Conservation (phyloP, 2,329 filamentous ascomycete species). For the Nakataea oryzae region DNA sequence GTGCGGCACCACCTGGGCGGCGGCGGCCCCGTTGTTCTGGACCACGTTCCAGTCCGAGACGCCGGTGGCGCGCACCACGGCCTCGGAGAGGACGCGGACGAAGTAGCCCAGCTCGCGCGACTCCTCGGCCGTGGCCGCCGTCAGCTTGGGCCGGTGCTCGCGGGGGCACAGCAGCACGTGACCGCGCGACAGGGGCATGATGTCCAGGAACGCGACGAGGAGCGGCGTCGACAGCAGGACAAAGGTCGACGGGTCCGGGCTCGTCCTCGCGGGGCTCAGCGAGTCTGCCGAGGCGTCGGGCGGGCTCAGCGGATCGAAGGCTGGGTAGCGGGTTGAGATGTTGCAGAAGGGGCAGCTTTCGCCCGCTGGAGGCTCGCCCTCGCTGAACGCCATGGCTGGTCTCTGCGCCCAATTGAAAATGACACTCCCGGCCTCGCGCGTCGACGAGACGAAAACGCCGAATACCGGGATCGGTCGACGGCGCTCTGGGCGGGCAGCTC, state of each 20-base stretch:
- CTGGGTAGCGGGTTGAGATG: conserved; percentile 39
- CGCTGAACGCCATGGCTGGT: background rate
- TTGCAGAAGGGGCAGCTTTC: conserved; percentile 49
- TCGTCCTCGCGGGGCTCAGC: conserved; percentile 21
- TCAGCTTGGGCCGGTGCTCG: conserved; percentile 66
- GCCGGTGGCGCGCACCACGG: conserved; percentile 58
- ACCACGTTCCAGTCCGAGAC: conserved; percentile 89
- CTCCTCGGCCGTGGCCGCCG: conserved; percentile 54
- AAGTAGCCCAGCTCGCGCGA: conserved; percentile 55
- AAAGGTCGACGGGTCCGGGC: conserved; percentile 36
- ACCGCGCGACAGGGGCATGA: conserved; percentile 74
- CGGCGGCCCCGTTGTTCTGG: conserved; percentile 86
- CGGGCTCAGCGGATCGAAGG: conserved; percentile 33
- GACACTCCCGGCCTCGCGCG: background rate
- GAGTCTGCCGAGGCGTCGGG: conserved; percentile 24
- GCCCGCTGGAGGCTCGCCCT: conserved; percentile 2
- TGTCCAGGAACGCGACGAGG: conserved; percentile 85
- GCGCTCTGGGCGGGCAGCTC: no score
- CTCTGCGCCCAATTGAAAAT: background rate
- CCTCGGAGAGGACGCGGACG: conserved; percentile 63
- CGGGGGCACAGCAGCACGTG: conserved; percentile 78
- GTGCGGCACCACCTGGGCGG: conserved; percentile 86
- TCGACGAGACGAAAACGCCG: no score
- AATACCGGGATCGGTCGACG: background rate
- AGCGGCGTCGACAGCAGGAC: conserved; percentile 68